These are phyloP conservation scores for Monsonia emarginata DNA, from an alignment of 441 rosid genomes.

Conservation along the genomic window DNA sequence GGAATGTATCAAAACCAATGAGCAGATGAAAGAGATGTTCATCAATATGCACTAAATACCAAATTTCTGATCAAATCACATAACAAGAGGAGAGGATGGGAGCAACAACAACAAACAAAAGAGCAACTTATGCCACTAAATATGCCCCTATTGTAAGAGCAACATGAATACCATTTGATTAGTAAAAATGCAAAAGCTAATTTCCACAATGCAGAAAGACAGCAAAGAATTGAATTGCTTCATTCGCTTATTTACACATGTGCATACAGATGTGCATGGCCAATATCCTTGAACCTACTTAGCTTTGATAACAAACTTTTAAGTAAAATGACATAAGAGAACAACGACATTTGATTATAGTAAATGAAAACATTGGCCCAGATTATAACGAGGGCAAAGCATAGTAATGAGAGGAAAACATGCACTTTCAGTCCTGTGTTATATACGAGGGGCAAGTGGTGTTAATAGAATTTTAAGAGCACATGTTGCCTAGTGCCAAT, in stretches of 20 bases:
- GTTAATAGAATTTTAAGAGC: too few species aligned
- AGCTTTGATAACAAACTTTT: too few species aligned
- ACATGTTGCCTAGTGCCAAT: too few species aligned
- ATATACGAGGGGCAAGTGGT: too few species aligned
- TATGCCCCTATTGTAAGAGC: neutral
- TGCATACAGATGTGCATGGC: neutral
- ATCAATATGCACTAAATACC: neutral
- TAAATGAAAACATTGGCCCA: too few species aligned
- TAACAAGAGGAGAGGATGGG: neutral
- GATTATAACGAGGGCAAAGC: too few species aligned
- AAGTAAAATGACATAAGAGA: neutral
- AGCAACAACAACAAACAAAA: neutral
- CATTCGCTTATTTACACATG: neutral
- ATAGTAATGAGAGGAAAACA: too few species aligned
- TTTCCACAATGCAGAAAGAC: neutral
- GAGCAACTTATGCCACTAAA: neutral
- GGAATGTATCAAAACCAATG: neutral
- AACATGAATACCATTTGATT: neutral
- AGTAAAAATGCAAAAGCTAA: neutral
- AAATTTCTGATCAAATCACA: neutral
- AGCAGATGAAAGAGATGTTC: slow-evolving; percentile 2
- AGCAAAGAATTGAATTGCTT: neutral
- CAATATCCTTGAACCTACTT: too few species aligned
- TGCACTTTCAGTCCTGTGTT: too few species aligned
- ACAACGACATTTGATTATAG: too few species aligned